A percentile compares a stretch with the other conserved stretches of the same genome.
phyloP scores from a whole-genome alignment of 1,139 yeast genomes.

The Magnusiomyces ingens region DNA sequence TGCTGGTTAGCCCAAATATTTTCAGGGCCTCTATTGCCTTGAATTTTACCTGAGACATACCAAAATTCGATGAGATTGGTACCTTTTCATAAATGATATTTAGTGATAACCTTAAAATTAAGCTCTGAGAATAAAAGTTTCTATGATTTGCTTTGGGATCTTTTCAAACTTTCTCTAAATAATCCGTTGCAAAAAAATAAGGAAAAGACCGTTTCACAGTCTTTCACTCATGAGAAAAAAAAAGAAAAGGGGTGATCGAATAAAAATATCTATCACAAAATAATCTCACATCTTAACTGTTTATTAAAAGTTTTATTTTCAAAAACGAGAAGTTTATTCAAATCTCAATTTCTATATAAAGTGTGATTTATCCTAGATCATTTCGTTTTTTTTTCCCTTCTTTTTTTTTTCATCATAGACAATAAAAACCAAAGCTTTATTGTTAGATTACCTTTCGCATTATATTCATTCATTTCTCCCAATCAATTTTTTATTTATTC shows the following conservation, averaged over 20 bases:
- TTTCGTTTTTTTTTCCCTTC: background rate
- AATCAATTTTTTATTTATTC: background rate
- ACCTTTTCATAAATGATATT: background rate
- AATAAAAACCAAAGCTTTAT: background rate
- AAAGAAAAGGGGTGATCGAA: background rate
- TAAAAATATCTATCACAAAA: background rate
- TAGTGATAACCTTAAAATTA: no score
- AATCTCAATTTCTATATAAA: background rate
- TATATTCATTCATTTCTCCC: background rate
- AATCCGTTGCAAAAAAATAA: no score
- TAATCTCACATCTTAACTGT: background rate
- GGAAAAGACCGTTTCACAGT: background rate
- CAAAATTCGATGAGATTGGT: conserved; percentile 1
- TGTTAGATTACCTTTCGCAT: background rate
- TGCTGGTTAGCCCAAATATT: background rate
- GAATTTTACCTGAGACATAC: background rate
- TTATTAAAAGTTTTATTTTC: background rate
- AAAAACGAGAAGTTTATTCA: background rate
- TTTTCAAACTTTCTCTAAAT: no score
- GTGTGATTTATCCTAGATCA: background rate
- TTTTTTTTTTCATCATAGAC: background rate
- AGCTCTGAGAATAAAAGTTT: no score
- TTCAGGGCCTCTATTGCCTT: background rate
- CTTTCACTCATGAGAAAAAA: background rate
- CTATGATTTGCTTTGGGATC: no score